Evolutionary conservation across 2,329 filamentous ascomycete genomes (phyloP).

Genomic region (Pseudogymnoascus sp.): DNA sequence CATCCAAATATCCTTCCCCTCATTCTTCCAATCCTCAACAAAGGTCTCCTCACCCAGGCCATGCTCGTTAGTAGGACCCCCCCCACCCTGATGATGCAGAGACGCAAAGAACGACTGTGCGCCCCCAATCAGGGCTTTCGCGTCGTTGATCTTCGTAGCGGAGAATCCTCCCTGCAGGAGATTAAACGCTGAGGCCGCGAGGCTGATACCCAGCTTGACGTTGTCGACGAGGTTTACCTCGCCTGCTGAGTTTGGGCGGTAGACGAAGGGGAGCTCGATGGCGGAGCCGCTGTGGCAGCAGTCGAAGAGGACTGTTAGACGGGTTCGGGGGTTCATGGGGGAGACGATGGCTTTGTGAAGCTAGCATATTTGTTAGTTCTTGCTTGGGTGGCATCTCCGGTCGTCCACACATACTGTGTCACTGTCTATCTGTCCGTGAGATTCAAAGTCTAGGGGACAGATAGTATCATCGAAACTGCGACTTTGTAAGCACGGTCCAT

Average conservation of each 20-base stretch:
- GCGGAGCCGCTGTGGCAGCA: conserved; percentile 55
- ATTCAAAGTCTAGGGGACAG: conserved; percentile 43
- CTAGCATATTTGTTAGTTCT: background rate
- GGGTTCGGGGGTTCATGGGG: conserved; percentile 40
- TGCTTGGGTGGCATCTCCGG: background rate
- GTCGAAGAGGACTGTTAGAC: conserved; percentile 50
- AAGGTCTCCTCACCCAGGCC: conserved; percentile 39
- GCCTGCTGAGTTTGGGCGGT: conserved; percentile 47
- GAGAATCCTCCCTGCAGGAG: conserved; percentile 44
- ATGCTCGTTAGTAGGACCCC: conserved; percentile 35
- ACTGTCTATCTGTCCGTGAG: conserved; percentile 44
- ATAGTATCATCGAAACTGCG: conserved; percentile 39
- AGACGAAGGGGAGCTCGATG: conserved; percentile 50
- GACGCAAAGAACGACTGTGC: conserved; percentile 45
- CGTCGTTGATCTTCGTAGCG: conserved; percentile 38
- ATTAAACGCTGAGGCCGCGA: conserved; percentile 41
- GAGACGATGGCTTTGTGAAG: conserved; percentile 46
- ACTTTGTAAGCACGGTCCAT: background rate
- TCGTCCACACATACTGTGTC: conserved; percentile 24
- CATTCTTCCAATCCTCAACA: conserved; percentile 33
- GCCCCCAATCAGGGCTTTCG: conserved; percentile 42
- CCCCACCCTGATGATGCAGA: conserved; percentile 37
- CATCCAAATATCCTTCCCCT: conserved; percentile 37
- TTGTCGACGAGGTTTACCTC: conserved; percentile 49
- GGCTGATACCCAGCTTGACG: conserved; percentile 40